These are phyloP conservation scores for Lichina pygmaea DNA, from an alignment of 495 filamentous ascomycete species.

Conservation along the genomic window DNA sequence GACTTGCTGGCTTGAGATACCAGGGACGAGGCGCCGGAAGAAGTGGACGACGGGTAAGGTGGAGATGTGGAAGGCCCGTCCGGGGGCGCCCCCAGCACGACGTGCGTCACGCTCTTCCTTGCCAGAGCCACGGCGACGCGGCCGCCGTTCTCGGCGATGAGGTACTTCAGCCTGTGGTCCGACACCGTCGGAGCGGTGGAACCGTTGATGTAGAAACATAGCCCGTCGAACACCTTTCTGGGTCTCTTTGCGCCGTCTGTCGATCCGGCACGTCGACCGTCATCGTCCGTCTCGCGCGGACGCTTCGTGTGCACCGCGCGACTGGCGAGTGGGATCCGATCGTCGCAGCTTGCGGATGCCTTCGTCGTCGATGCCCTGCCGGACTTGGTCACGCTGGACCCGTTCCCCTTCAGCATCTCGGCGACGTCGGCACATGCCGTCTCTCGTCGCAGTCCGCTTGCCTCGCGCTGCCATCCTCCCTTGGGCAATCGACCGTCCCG, in stretches of 20 bases:
- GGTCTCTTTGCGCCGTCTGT: neutral
- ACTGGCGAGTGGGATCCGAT: neutral
- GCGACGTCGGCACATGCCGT: slow-evolving; percentile 5
- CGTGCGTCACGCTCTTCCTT: slow-evolving; percentile 55
- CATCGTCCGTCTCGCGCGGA: slow-evolving; percentile 1
- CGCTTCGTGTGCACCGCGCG: slow-evolving; percentile 1
- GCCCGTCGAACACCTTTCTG: slow-evolving; percentile 30
- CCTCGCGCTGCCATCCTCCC: neutral
- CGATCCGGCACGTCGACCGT: neutral
- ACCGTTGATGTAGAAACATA: slow-evolving; percentile 70
- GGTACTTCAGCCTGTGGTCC: slow-evolving; percentile 62
- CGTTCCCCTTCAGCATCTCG: neutral
- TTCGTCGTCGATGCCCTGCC: slow-evolving; percentile 4
- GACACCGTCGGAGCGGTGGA: slow-evolving; percentile 56
- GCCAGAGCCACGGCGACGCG: slow-evolving; percentile 36
- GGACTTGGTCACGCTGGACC: too few relatives aligned
- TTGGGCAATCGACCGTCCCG: neutral
- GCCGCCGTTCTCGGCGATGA: slow-evolving; percentile 50
- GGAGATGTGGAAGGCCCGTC: neutral
- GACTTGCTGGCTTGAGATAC: neutral
- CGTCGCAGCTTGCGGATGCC: neutral
- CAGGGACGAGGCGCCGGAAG: too few relatives aligned
- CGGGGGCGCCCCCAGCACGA: slow-evolving; percentile 44
- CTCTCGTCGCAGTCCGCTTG: slow-evolving; percentile 7
- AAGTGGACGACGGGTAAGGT: neutral